Evolutionary conservation across 805 yeast genomes (phyloP), one percentile per base, ranked within the genome.

Genomic region (Starmerella ratchasimensis): DNA sequence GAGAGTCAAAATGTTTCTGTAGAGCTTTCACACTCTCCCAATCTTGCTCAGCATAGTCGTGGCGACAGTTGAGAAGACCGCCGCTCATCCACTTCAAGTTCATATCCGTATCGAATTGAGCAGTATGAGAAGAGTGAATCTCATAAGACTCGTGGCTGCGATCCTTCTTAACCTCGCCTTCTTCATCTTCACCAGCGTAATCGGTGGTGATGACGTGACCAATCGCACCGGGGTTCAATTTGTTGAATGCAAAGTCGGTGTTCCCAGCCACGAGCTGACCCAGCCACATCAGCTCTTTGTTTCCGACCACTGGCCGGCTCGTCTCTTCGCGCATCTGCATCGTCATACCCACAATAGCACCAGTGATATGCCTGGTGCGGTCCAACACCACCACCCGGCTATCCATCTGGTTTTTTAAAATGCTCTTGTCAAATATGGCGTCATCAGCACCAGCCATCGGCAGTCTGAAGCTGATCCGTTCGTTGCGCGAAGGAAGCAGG

Each of bases 251-350:
- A 15, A 30, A 28, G 24, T 11, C 19, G 4, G 16, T 19, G 16
- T 31, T 33, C 13, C 40, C 43, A 8, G 41, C 34, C 7, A 32
- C 22, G 3, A 16, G 18, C 24, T 40, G 43, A n/a, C 36, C 39
- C 5, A 40, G 8, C 43, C 39, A 35, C 20, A 40, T 28, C 14
- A 40, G 33, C 32, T 40, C 43, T n/a, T 40, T 40, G 27, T 38
- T 31, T 2, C 43, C 43, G 34, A 32, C 27, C 11, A 31, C 11
- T 7, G 37, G 34, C 11, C 14, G 28, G 3, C 26, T 19, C 7
- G 37, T 36, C 11, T 14, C 18, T 15, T 22, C n/a, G 32, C 34
- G 24, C 3, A 36, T 6, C 3, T 36, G 43, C 20, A 40, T 5
- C n/a, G 28, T 15, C 2, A 39, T 7, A 14, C 32, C 35, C 1